phyloP scores from a whole-genome alignment of 768 basidiomycete genomes.

The Suillus ampliporus region DNA sequence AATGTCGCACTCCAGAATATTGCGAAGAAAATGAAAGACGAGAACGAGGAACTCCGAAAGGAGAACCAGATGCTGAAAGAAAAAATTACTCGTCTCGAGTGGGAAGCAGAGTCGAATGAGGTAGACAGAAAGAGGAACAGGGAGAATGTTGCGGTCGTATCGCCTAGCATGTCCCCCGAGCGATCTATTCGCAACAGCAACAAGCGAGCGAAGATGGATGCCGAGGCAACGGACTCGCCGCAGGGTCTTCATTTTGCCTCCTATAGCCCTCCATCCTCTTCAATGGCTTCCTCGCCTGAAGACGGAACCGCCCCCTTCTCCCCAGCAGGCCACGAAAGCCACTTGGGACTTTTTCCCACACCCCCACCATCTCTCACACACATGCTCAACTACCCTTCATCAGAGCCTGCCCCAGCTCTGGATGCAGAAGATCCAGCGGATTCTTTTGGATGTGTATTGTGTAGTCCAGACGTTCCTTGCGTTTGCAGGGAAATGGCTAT shows the following conservation, averaged over 20 bases:
- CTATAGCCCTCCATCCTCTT: slow-evolving; percentile 47
- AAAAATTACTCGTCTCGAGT: slow-evolving; percentile 49
- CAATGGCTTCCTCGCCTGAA: slow-evolving; percentile 58
- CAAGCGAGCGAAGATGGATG: slow-evolving; percentile 45
- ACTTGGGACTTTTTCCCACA: slow-evolving; percentile 34
- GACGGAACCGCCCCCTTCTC: slow-evolving; percentile 40
- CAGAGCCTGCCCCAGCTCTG: slow-evolving; percentile 37
- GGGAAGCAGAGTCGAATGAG: slow-evolving; percentile 36
- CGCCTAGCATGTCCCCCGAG: slow-evolving; percentile 27
- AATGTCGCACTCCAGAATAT: slow-evolving; percentile 84
- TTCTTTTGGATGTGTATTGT: slow-evolving; percentile 69
- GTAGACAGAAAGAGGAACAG: slow-evolving; percentile 64
- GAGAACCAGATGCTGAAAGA: slow-evolving; percentile 71
- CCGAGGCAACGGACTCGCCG: slow-evolving; percentile 26
- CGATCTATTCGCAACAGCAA: slow-evolving; percentile 27
- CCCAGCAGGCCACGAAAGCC: slow-evolving; percentile 32
- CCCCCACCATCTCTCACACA: slow-evolving; percentile 32
- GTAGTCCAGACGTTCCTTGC: slow-evolving; percentile 70
- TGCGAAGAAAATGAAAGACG: slow-evolving; percentile 85
- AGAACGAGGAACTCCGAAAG: slow-evolving; percentile 74
- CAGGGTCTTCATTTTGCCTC: slow-evolving; percentile 28
- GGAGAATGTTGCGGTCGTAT: slow-evolving; percentile 52
- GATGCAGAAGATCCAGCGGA: slow-evolving; percentile 38
- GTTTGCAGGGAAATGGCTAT: slow-evolving; percentile 74
- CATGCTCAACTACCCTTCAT: slow-evolving; percentile 45